A percentile compares a stretch with the other conserved stretches of the same genome.
phyloP scores from a whole-genome alignment of 2,329 filamentous ascomycete species.

The Cladosporium velox region DNA sequence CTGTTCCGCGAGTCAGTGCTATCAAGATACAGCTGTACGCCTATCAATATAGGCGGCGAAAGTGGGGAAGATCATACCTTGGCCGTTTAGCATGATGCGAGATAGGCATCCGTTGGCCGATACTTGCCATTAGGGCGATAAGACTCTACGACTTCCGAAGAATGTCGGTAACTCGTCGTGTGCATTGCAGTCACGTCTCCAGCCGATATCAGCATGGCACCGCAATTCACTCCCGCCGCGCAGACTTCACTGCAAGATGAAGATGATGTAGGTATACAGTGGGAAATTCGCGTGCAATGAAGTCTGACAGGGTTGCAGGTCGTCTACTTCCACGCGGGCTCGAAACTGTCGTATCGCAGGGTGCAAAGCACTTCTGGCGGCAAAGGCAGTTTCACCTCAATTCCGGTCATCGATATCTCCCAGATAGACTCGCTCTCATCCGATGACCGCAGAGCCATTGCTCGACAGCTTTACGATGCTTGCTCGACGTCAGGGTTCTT shows the following conservation, averaged over 20 bases:
- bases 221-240: background rate
- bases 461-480: conserved; percentile 1
- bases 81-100: background rate
- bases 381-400: conserved; percentile 24
- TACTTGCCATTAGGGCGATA: background rate
- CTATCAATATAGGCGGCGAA: background rate
- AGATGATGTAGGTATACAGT: background rate
- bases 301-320: background rate
- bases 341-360: conserved; percentile 19
- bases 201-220: background rate
- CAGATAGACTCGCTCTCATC: conserved; percentile 6
- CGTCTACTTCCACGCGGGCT: conserved; percentile 24
- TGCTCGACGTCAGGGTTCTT: conserved; percentile 69
- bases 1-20: background rate
- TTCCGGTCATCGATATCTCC: conserved; percentile 26
- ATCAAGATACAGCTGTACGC: background rate
- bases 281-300: accelerated
- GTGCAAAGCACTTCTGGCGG: conserved; percentile 7
- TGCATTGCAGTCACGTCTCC: background rate
- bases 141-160: background rate
- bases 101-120: conserved; percentile 1
- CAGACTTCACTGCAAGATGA: background rate
- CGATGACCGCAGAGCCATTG: background rate
- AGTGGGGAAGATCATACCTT: background rate
- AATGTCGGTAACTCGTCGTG: background rate